Evolutionary conservation across 2,329 filamentous ascomycete genomes (phyloP).

Genomic region (Hypoxylon sp.): DNA sequence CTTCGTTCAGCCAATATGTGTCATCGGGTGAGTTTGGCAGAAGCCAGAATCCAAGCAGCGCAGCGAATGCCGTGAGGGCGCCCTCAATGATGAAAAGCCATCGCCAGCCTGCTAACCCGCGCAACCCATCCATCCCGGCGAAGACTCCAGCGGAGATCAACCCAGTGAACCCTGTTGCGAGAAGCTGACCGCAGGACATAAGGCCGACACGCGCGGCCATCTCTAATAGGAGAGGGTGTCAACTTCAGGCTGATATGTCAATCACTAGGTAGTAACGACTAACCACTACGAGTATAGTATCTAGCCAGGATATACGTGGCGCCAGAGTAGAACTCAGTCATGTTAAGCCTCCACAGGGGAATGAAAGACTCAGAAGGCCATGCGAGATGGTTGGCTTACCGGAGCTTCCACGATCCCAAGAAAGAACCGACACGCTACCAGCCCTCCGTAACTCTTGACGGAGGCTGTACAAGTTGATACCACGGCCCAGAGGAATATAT

Average conservation of each 20-base stretch:
- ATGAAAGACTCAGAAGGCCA: background rate
- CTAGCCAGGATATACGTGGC: slow-evolving; percentile 63
- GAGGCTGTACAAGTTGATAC: slow-evolving; percentile 58
- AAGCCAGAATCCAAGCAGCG: slow-evolving; percentile 71
- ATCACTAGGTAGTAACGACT: background rate
- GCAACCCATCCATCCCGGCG: slow-evolving; percentile 69
- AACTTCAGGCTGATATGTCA: background rate
- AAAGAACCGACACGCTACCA: slow-evolving; percentile 58
- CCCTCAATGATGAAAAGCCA: slow-evolving; percentile 72
- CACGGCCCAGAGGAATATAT: slow-evolving; percentile 61
- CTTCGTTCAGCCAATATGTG: slow-evolving; percentile 62
- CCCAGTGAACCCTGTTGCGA: slow-evolving; percentile 67
- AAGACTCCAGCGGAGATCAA: slow-evolving; percentile 71
- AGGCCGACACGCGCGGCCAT: slow-evolving; percentile 55
- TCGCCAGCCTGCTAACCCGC: slow-evolving; percentile 61
- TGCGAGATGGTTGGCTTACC: slow-evolving; percentile 34
- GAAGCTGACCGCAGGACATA: slow-evolving; percentile 57
- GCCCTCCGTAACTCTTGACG: slow-evolving; percentile 55
- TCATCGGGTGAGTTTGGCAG: slow-evolving; percentile 60
- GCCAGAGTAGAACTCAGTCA: slow-evolving; percentile 58
- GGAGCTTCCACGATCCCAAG: slow-evolving; percentile 59
- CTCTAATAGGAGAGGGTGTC: slow-evolving; percentile 43
- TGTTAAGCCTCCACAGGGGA: background rate
- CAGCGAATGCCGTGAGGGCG: slow-evolving; percentile 72
- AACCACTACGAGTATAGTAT: slow-evolving; percentile 63